These are phyloP conservation scores for Flaveria robusta DNA, from an alignment of 129 eudicot genomes.

Conservation along the genomic window DNA sequence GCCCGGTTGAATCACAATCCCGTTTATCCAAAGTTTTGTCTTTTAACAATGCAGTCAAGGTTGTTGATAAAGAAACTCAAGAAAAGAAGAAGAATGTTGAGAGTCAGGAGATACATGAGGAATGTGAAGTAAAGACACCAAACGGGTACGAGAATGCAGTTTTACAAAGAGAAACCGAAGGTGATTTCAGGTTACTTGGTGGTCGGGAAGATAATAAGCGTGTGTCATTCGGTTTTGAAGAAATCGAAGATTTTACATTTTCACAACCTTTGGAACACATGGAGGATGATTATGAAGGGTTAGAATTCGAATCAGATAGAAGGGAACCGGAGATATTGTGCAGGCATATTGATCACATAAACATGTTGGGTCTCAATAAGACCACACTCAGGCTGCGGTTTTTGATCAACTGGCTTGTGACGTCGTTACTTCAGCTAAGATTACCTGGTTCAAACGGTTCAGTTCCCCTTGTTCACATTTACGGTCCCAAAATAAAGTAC, in stretches of 20 bases:
- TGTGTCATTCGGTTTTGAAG: conserved; percentile 49
- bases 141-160: conserved; percentile 43
- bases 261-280: conserved; percentile 42
- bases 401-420: conserved; percentile 61
- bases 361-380: conserved; percentile 58
- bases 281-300: conserved; percentile 44
- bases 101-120: conserved; percentile 45
- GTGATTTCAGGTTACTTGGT: conserved; percentile 54
- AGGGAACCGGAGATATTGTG: conserved; percentile 58
- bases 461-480: conserved; percentile 54
- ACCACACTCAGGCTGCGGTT: conserved; percentile 53
- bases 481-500: conserved; percentile 61
- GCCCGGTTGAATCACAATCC: conserved; percentile 43
- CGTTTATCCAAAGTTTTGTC: conserved; percentile 34
- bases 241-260: conserved; percentile 36
- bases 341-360: conserved; percentile 56
- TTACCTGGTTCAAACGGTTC: conserved; percentile 43
- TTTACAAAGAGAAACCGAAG: conserved; percentile 63
- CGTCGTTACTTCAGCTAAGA: conserved; percentile 54
- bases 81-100: conserved; percentile 5
- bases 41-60: conserved; percentile 31
- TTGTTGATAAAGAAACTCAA: conserved; percentile 20
- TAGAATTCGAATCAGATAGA: conserved; percentile 40
- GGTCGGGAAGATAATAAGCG: conserved; percentile 40
- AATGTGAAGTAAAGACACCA: conserved; percentile 25